phyloP scores from a whole-genome alignment of 2,329 filamentous ascomycete genomes.

The Nigrospora oryzae region DNA sequence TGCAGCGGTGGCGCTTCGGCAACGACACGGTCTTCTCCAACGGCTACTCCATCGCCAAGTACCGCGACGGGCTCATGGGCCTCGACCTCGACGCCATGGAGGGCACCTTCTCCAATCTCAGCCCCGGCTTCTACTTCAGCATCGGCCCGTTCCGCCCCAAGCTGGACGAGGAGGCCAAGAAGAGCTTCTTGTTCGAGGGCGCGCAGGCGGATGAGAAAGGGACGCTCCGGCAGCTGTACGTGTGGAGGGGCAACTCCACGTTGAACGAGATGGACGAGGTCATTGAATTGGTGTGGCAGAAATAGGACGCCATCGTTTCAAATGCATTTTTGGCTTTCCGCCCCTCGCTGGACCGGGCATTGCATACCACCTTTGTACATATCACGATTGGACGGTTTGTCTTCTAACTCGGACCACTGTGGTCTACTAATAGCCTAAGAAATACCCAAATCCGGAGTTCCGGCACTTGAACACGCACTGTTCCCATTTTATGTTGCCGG shows the following conservation, averaged over 20 bases:
- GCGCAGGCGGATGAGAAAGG: constrained; percentile 29
- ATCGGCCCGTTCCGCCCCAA: constrained; percentile 40
- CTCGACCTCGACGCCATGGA: constrained; percentile 40
- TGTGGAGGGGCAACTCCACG: constrained; percentile 31
- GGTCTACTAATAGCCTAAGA: too few species aligned
- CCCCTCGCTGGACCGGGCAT: too few species aligned
- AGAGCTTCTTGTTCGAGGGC: constrained; percentile 40
- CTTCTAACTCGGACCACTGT: too few species aligned
- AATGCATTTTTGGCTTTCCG: too few species aligned
- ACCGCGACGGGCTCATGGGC: constrained; percentile 27
- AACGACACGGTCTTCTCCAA: constrained; percentile 45
- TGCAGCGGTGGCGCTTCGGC: constrained; percentile 45
- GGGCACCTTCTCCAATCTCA: constrained; percentile 41
- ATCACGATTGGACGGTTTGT: too few species aligned
- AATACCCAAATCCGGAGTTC: too few species aligned
- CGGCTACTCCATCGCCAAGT: constrained; percentile 48
- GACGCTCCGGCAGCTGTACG: constrained; percentile 45
- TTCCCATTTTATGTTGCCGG: too few species aligned
- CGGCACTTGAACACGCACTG: too few species aligned
- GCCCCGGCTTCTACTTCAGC: constrained; percentile 40
- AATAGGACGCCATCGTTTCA: constrained; percentile 13
- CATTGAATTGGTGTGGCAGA: constrained; percentile 37
- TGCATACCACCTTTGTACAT: too few species aligned
- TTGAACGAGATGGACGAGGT: constrained; percentile 36
- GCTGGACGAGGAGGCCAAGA: constrained; percentile 32